Base-by-base conservation (phyloP, 257 asterid species). In the Fraxinus cuspidata region DNA sequence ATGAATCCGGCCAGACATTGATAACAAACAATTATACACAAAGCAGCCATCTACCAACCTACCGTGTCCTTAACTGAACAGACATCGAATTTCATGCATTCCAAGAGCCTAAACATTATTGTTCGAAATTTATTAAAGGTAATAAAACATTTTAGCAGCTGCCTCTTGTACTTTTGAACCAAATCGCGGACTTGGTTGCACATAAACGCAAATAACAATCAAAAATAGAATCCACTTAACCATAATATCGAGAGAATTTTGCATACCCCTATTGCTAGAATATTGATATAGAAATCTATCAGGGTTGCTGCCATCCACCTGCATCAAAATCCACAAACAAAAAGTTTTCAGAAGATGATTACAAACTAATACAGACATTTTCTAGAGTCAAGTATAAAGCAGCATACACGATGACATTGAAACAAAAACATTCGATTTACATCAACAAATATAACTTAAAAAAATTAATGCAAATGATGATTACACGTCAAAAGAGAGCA, bases 281-380 rank as follows among this genome's bases (percentile, higher is more conserved):
- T 32, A 75, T 83, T 87, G 84, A 93, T 87, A 35, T 87, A 93
- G 86, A 91, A 88, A 87, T 91, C 97, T 72, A 93, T 68, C 77
- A 91, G 78, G 40, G 96, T 87, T 42, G 93, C 93, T 70, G 85
- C 81, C 97, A 91, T 91, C 97, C 97, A 93, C 89, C 97, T 93
- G 90, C 38, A 85, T 53, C 64, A 35, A 10, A 74, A 56, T 23
- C n/a, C 51, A 18, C 56, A 77, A 13, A 49, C 56, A n/a, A 31
- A 47, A 44, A 8, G 13, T 68, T 25, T 28, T 23, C 49, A 40
- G 7, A 40, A 60, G 70, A 58, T 38, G 25, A 34, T 37, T 12
- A 29, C 19, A 56, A 11, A 65, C 21, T 18, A 69, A 56, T 70
- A 13, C 34, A 9, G 35, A 7, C 34, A 63, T 63, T 63, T 23